phyloP scores from a whole-genome alignment of 768 basidiomycete genomes.

The Rhodosporidiobolus sp. region DNA sequence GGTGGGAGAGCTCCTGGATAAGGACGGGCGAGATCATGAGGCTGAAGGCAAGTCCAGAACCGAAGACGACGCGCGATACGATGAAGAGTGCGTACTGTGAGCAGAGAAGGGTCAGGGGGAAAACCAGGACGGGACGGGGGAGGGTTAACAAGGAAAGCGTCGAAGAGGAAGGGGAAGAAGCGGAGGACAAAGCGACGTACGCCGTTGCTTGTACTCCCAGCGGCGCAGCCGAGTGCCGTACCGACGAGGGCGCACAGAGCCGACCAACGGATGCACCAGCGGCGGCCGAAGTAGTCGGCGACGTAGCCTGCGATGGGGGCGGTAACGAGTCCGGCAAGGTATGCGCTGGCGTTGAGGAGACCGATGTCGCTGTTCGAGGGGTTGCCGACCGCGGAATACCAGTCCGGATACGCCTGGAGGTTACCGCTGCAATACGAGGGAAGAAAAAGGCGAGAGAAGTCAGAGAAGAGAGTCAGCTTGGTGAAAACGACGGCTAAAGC shows the following conservation, averaged over 20 bases:
- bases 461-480: background rate
- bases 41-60: background rate
- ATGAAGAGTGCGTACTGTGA: conserved; percentile 7
- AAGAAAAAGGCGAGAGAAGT: background rate
- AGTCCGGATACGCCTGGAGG: background rate
- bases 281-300: conserved; percentile 12
- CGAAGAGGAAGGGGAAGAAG: too few relatives aligned
- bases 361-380: background rate
- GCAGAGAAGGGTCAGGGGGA: background rate
- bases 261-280: background rate
- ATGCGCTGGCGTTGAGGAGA: conserved; percentile 6
- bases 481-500: too few relatives aligned
- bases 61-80: conserved; percentile 7
- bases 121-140: background rate
- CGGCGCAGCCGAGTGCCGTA: background rate
- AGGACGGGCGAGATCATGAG: conserved; percentile 9
- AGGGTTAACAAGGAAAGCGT: too few relatives aligned
- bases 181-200: conserved; percentile 1
- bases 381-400: background rate
- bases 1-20: conserved; percentile 20
- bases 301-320: conserved; percentile 13
- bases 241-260: conserved; percentile 4
- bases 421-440: background rate
- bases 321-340: conserved; percentile 12
- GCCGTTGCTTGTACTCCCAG: background rate